phyloP scores from a whole-genome alignment of 768 basidiomycete genomes.

The Punctularia strigosozonata region DNA sequence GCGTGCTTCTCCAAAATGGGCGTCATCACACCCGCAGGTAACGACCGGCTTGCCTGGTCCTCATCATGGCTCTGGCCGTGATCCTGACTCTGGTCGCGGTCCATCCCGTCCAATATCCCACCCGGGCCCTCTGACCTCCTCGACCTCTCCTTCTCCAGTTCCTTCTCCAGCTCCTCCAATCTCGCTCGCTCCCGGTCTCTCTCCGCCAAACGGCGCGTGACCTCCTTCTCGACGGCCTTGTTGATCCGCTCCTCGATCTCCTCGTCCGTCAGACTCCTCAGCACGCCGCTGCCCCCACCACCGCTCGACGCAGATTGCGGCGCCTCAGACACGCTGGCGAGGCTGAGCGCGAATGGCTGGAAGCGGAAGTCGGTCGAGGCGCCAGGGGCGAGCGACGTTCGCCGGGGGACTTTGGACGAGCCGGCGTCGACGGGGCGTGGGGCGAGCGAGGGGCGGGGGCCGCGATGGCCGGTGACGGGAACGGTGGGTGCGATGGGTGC shows the following conservation, averaged over 20 bases:
- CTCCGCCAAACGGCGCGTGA: slow-evolving; percentile 47
- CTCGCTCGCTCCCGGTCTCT: slow-evolving; percentile 15
- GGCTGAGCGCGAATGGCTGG: too few relatives aligned
- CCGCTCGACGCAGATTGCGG: too few relatives aligned
- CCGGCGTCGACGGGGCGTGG: slow-evolving; percentile 13
- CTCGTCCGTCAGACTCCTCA: too few relatives aligned
- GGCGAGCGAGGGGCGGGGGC: slow-evolving; percentile 1
- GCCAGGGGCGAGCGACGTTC: slow-evolving; percentile 3
- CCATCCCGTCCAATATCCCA: background rate
- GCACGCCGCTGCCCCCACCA: too few relatives aligned
- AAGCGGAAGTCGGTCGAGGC: too few relatives aligned
- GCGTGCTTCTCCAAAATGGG: slow-evolving; percentile 52
- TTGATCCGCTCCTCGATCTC: slow-evolving; percentile 40
- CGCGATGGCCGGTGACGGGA: background rate
- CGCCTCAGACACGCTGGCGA: too few relatives aligned
- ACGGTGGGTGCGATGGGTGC: slow-evolving; percentile 5
- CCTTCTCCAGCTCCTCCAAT: slow-evolving; percentile 14
- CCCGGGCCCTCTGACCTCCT: background rate
- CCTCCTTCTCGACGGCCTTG: slow-evolving; percentile 63
- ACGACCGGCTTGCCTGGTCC: slow-evolving; percentile 3
- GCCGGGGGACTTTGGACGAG: slow-evolving; percentile 5
- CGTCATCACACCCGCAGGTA: slow-evolving; percentile 43
- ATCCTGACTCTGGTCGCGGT: background rate
- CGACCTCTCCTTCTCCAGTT: slow-evolving; percentile 3
- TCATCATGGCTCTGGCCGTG: background rate